phyloP scores from a whole-genome alignment of 2,329 filamentous ascomycete genomes.

The Balansia obtecta region DNA sequence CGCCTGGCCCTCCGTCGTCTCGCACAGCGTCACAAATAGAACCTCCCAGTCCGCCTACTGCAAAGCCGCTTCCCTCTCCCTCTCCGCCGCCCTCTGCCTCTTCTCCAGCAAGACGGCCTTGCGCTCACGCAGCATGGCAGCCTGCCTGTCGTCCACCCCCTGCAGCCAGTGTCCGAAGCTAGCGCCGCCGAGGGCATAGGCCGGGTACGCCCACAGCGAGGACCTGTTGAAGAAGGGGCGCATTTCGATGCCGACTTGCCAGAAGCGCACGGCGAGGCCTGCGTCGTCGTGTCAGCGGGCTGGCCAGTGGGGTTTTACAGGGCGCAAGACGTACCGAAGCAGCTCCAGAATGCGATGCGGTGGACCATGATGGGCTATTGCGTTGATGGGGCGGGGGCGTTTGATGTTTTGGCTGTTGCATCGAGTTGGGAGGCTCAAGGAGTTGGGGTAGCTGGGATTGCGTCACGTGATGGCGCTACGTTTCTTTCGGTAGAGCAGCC shows the following conservation, averaged over 20 bases:
- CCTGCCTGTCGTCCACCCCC: slow-evolving; percentile 76
- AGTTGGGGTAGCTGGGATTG: no score
- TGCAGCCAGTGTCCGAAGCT: slow-evolving; percentile 97
- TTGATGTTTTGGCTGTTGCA: no score
- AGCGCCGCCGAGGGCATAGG: slow-evolving; percentile 74
- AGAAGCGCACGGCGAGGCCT: slow-evolving; percentile 84
- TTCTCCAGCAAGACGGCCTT: slow-evolving; percentile 79
- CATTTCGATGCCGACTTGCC: slow-evolving; percentile 98
- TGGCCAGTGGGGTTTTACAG: no score
- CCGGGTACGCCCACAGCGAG: slow-evolving; percentile 82
- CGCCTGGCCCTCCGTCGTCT: neutral
- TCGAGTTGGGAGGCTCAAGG: no score
- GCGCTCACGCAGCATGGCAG: slow-evolving; percentile 62
- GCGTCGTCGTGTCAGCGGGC: no score
- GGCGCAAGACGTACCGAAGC: no score
- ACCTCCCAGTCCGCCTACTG: neutral
- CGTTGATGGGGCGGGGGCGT: no score
- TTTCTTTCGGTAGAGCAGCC: no score
- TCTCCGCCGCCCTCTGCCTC: slow-evolving; percentile 52
- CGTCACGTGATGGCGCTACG: no score
- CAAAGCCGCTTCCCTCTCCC: slow-evolving; percentile 17
- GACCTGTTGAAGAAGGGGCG: slow-evolving; percentile 79
- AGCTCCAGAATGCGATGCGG: slow-evolving; percentile 70
- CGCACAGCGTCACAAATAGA: neutral
- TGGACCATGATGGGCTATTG: slow-evolving; percentile 38